A percentile compares a stretch with the other conserved stretches of the same genome.
Conservation (phyloP, 345 rosid genomes). For the Eucalyptus coolabah region DNA sequence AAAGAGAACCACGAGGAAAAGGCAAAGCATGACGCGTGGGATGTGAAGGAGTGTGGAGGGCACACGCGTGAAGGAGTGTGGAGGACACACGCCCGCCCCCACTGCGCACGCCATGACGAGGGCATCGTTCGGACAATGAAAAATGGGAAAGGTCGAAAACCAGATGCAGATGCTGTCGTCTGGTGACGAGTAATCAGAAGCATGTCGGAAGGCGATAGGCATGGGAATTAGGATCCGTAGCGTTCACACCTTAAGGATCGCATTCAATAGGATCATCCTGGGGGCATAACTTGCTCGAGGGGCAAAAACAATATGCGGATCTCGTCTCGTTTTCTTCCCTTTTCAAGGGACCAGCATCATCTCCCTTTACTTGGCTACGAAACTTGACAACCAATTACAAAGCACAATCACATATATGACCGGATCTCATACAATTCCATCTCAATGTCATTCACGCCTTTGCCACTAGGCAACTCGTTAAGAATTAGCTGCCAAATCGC, state of each 20-base stretch:
- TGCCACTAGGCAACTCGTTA: neutral
- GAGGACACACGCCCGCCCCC: neutral
- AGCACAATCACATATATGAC: neutral
- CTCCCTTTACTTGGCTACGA: neutral
- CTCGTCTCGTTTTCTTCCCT: neutral
- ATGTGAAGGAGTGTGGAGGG: neutral
- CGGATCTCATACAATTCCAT: neutral
- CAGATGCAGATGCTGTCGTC: neutral
- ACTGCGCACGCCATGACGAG: neutral
- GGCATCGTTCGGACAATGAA: neutral
- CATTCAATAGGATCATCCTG: neutral
- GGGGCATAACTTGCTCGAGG: neutral
- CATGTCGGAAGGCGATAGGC: neutral
- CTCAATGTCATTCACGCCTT: neutral
- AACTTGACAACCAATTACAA: neutral
- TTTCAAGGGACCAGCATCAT: neutral
- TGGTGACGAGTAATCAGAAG: neutral
- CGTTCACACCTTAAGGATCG: neutral
- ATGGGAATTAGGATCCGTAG: neutral
- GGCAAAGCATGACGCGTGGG: neutral
- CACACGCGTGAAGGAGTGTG: neutral
- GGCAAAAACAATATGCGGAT: neutral
- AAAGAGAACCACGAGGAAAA: neutral
- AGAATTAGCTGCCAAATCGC: neutral
- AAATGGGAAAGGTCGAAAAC: neutral